Evolutionary conservation across 805 yeast genomes (phyloP).

Genomic region (Yarrowia porcina): DNA sequence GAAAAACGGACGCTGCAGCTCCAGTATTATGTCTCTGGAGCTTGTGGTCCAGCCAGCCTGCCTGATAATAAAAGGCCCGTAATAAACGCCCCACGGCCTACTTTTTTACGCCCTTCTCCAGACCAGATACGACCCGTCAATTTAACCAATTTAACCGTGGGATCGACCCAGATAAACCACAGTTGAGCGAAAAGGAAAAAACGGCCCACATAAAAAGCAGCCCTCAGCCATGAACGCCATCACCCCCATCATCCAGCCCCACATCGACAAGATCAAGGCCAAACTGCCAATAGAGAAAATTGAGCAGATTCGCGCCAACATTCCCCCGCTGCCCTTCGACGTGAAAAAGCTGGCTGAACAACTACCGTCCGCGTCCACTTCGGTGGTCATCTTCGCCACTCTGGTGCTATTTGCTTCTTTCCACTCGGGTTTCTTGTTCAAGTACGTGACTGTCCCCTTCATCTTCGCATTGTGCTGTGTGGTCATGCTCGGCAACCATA

Average conservation of each 20-base stretch:
- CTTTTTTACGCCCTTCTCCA: not conserved
- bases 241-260: conserved; percentile 13
- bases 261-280: conserved; percentile 24
- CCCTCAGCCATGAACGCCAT: not conserved
- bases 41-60: not conserved
- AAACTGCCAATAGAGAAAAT: conserved; percentile 16
- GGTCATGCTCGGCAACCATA: conserved; percentile 20
- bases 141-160: conserved; percentile 1
- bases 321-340: conserved; percentile 24
- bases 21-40: not conserved
- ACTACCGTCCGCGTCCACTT: conserved; percentile 6
- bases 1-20: not conserved
- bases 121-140: not conserved
- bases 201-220: not conserved
- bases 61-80: not conserved
- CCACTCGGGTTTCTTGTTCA: conserved; percentile 21
- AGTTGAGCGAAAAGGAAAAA: not conserved
- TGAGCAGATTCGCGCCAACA: conserved; percentile 20
- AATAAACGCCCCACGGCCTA: not conserved
- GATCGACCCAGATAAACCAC: too few relatives aligned
- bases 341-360: not conserved
- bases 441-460: conserved; percentile 21
- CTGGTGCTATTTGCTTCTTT: conserved; percentile 1
- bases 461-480: conserved; percentile 10
- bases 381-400: conserved; percentile 15